Evolutionary conservation across 371 early-diverging fungal species (phyloP).

Genomic region (Funneliformis caledonium): DNA sequence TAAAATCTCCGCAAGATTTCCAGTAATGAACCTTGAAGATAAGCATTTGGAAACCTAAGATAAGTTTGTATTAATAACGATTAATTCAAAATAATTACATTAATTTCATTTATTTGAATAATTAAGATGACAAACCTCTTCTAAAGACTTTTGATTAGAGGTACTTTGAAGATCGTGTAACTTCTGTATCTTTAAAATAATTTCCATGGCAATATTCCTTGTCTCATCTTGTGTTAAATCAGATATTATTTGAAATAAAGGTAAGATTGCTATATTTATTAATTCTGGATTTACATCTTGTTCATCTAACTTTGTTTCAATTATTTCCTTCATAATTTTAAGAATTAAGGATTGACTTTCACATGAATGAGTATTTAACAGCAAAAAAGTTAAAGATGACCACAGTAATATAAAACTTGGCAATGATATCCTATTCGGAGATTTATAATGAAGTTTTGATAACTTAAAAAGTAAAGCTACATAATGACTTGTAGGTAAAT

Average conservation of each 20-base stretch:
- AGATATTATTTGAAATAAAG: conserved; percentile 35
- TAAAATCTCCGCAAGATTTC: conserved; percentile 14
- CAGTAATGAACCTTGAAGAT: conserved; percentile 6
- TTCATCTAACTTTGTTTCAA: neutral
- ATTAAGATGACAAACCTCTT: neutral
- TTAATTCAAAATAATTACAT: neutral
- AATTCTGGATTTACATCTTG: neutral
- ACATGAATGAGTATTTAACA: conserved; percentile 8
- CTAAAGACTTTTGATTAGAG: conserved; percentile 1
- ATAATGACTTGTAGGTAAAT: conserved; percentile 16
- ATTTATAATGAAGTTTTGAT: conserved; percentile 15
- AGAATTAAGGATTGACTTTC: conserved; percentile 34
- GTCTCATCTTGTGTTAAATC: neutral
- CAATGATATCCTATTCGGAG: neutral
- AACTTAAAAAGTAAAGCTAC: neutral
- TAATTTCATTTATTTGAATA: neutral
- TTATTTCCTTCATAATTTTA: conserved; percentile 10
- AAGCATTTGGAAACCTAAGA: neutral
- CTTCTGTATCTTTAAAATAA: conserved; percentile 15
- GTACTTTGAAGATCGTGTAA: neutral
- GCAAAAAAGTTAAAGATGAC: conserved; percentile 30
- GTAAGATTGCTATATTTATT: conserved; percentile 23
- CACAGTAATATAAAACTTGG: conserved; percentile 15
- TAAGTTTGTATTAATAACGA: neutral
- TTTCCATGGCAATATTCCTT: conserved; percentile 15